These are phyloP conservation scores for Clitocybe nebularis DNA, from an alignment of 1,284 basidiomycete genomes.

Conservation along the genomic window DNA sequence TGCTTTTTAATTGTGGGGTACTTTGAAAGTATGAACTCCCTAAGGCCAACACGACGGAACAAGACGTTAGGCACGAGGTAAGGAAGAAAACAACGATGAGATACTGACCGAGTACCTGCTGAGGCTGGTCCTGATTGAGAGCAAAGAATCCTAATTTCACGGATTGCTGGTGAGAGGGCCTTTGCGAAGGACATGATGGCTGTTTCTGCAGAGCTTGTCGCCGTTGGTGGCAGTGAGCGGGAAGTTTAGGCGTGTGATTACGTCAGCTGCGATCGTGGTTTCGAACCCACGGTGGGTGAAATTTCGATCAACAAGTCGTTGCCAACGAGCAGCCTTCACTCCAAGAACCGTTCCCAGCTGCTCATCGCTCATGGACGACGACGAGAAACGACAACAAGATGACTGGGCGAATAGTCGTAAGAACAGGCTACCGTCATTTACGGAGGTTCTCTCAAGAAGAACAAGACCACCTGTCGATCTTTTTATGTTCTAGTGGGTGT, in stretches of 20 bases:
- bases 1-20: conserved; percentile 84
- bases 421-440: conserved; percentile 74
- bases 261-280: conserved; percentile 28
- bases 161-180: conserved; percentile 77
- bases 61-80: conserved; percentile 5
- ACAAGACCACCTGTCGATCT: conserved; percentile 95
- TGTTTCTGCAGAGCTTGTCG: neutral
- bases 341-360: conserved; percentile 15
- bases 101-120: conserved; percentile 74
- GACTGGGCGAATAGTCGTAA: conserved; percentile 64
- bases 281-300: conserved; percentile 13
- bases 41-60: conserved; percentile 24
- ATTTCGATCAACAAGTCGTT: conserved; percentile 19
- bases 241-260: conserved; percentile 21
- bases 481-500: conserved; percentile 94
- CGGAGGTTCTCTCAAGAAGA: conserved; percentile 81
- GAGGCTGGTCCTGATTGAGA: conserved; percentile 81
- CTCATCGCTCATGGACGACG: conserved; percentile 44
- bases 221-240: conserved; percentile 12
- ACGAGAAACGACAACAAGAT: conserved; percentile 62
- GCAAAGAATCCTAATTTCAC: conserved; percentile 84
- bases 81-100: conserved; percentile 1
- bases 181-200: conserved; percentile 65
- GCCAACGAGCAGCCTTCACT: conserved; percentile 20
- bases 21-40: conserved; percentile 79